A percentile compares a stretch with the other conserved stretches of the same genome.
phyloP scores from a whole-genome alignment of 2,329 filamentous ascomycete species.

The Chaetomiaceae sp. region DNA sequence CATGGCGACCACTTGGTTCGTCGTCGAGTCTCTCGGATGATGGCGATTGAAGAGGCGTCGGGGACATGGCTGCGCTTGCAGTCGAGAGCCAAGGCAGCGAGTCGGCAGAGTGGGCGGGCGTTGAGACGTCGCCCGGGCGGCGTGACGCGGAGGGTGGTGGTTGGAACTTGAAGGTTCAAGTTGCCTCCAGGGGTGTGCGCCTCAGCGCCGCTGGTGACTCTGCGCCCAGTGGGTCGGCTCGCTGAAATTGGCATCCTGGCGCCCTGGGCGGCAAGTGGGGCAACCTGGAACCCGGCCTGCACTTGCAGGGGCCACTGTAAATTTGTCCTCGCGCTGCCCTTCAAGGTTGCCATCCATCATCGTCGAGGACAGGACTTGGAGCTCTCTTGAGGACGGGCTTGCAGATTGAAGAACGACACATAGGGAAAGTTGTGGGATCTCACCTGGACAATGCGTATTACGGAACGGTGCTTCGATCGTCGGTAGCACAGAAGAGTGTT shows the following conservation, averaged over 20 bases:
- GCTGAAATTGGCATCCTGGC: neutral
- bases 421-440: too few species aligned
- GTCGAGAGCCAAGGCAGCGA: neutral
- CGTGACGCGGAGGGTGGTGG: neutral
- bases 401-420: too few species aligned
- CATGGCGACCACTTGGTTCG: slow-evolving; percentile 17
- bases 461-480: too few species aligned
- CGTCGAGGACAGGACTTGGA: too few species aligned
- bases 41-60: slow-evolving; percentile 8
- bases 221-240: neutral
- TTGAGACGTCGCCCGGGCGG: slow-evolving; percentile 4
- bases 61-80: slow-evolving; percentile 20
- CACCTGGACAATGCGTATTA: too few species aligned
- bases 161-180: neutral
- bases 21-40: slow-evolving; percentile 7
- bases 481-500: too few species aligned
- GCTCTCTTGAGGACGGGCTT: too few species aligned
- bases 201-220: too few species aligned
- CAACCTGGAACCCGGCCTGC: neutral
- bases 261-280: slow-evolving; percentile 17
- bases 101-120: neutral
- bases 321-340: too few species aligned
- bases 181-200: too few species aligned
- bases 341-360: too few species aligned
- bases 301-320: slow-evolving; percentile 5